Evolutionary conservation across 257 asterid species (phyloP).

Genomic region (Eustoma russellianum): DNA sequence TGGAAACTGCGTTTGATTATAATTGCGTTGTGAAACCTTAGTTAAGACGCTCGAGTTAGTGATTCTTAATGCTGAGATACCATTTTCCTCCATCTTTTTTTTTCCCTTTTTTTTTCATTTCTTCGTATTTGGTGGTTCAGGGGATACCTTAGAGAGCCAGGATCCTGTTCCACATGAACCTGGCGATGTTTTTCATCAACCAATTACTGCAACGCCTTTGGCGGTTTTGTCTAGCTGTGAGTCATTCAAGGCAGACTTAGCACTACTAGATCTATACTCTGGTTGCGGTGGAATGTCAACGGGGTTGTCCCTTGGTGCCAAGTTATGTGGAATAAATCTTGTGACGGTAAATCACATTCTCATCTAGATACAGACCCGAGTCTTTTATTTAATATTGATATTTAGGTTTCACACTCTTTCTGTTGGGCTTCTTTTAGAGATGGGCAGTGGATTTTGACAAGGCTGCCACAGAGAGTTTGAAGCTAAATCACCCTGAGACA

Average conservation of each 20-base stretch:
- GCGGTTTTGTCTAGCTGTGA: conserved; percentile 27
- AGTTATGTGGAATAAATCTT: conserved; percentile 51
- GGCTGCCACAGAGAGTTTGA: conserved; percentile 79
- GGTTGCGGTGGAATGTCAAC: conserved; percentile 99
- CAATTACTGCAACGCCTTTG: conserved; percentile 30
- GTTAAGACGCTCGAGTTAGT: no score
- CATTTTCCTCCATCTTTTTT: no score
- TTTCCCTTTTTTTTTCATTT: no score
- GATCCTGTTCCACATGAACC: conserved; percentile 20
- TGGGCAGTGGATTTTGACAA: conserved; percentile 80
- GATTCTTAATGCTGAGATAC: no score
- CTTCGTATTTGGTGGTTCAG: conserved; percentile 18
- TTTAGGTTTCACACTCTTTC: not conserved
- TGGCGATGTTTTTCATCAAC: conserved; percentile 17
- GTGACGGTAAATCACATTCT: conserved; percentile 38
- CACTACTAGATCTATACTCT: conserved; percentile 64
- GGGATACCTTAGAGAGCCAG: conserved; percentile 18
- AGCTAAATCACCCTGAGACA: conserved; percentile 85
- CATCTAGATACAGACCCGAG: not conserved
- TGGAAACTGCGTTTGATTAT: no score
- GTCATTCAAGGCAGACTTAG: conserved; percentile 33
- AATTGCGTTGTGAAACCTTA: no score
- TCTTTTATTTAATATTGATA: conserved; percentile 1
- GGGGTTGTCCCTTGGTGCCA: conserved; percentile 82
- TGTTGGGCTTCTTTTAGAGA: conserved; percentile 30